Evolutionary conservation across 1,284 basidiomycete genomes (phyloP).

Genomic region (Meira nashicola): DNA sequence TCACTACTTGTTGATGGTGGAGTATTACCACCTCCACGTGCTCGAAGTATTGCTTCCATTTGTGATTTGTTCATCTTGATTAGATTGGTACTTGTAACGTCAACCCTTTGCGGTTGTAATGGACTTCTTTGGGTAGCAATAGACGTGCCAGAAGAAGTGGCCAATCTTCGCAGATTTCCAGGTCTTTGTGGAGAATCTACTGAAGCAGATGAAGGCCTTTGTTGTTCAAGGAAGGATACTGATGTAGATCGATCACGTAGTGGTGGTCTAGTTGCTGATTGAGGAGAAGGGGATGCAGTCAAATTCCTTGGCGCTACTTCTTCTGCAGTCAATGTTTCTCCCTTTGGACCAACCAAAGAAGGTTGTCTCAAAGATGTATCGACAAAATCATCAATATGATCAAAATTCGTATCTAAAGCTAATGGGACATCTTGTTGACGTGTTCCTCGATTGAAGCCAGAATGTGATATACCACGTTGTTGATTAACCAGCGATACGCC

Average conservation of each 20-base stretch:
- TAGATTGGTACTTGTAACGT: neutral
- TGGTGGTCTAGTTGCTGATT: neutral
- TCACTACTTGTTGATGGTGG: too few species aligned
- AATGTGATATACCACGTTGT: neutral
- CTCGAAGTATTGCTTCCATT: constrained; percentile 13
- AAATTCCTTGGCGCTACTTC: neutral
- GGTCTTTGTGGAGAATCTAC: too few species aligned
- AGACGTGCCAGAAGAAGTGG: too few species aligned
- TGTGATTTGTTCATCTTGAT: constrained; percentile 13
- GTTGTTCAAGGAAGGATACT: constrained; percentile 4
- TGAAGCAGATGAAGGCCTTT: constrained; percentile 10
- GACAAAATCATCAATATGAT: constrained; percentile 78
- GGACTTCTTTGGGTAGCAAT: neutral
- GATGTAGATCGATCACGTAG: constrained; percentile 8
- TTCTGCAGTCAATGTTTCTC: constrained; percentile 17
- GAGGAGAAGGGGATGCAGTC: neutral
- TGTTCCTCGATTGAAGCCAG: neutral
- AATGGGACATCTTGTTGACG: constrained; percentile 30
- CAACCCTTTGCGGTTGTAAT: neutral
- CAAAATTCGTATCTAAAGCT: constrained; percentile 70
- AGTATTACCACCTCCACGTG: neutral
- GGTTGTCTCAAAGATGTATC: constrained; percentile 54
- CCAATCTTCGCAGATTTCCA: too few species aligned
- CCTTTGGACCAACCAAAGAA: constrained; percentile 16
- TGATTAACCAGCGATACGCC: neutral